Evolutionary conservation across 139 green algal species (phyloP).

Genomic region (Volvox africanus): DNA sequence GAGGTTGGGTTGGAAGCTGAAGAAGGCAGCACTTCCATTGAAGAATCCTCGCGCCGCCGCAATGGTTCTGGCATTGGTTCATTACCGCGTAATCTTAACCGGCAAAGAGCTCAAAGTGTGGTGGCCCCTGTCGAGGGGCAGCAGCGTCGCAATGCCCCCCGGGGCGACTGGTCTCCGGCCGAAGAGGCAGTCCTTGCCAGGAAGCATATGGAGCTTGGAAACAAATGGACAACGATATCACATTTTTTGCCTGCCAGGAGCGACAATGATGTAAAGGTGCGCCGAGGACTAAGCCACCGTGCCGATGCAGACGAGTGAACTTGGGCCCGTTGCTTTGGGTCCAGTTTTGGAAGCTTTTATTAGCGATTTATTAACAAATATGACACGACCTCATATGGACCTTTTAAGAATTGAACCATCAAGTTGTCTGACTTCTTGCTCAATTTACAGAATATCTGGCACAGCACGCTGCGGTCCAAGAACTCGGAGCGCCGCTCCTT

Average conservation of each 20-base stretch:
- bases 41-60: slow-evolving; percentile 1
- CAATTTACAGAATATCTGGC: slow-evolving; percentile 35
- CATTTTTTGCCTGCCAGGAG: slow-evolving; percentile 7
- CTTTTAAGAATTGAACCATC: not conserved
- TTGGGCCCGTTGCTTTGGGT: too few species aligned
- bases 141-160: not conserved
- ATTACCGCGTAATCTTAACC: not conserved
- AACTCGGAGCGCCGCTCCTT: slow-evolving; percentile 39
- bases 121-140: not conserved
- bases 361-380: too few species aligned
- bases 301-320: too few species aligned
- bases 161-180: slow-evolving; percentile 29
- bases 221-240: slow-evolving; percentile 34
- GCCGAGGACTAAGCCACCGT: too few species aligned
- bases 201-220: slow-evolving; percentile 33
- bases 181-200: slow-evolving; percentile 21
- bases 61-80: not conserved
- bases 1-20: not conserved
- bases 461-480: slow-evolving; percentile 34
- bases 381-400: not conserved
- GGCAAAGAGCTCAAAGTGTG: not conserved
- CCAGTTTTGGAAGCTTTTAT: too few species aligned
- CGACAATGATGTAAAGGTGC: slow-evolving; percentile 39
- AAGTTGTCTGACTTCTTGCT: not conserved
- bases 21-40: slow-evolving; percentile 2